Evolutionary conservation across 2,329 filamentous ascomycete genomes (phyloP).

Genomic region (Didymella pinodella): DNA sequence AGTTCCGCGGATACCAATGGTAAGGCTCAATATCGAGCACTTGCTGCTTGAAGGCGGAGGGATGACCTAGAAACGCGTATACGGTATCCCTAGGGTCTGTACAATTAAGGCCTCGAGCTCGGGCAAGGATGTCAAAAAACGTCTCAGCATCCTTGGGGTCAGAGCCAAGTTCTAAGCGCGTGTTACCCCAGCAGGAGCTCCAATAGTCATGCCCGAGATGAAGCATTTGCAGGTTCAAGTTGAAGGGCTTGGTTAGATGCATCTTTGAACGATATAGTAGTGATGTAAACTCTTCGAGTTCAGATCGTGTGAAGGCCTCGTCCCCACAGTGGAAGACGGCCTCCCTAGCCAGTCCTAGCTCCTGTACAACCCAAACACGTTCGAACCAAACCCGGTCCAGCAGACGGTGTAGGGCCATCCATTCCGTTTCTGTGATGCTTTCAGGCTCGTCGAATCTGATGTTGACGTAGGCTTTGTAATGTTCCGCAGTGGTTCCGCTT

Average conservation of each 20-base stretch:
- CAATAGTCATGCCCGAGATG: not conserved
- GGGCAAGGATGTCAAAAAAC: conserved; percentile 13
- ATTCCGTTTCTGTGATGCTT: not conserved
- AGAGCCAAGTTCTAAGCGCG: conserved; percentile 10
- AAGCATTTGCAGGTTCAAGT: not conserved
- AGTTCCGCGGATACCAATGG: conserved; percentile 9
- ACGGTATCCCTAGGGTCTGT: conserved; percentile 15
- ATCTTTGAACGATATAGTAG: not conserved
- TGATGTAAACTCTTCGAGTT: not conserved
- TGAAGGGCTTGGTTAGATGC: not conserved
- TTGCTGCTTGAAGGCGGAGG: conserved; percentile 19
- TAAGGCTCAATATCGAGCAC: conserved; percentile 13
- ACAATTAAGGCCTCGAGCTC: conserved; percentile 5
- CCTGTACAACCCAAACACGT: conserved; percentile 24
- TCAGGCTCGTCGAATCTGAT: not conserved
- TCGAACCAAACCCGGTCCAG: conserved; percentile 16
- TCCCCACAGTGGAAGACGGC: conserved; percentile 13
- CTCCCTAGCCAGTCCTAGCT: conserved; percentile 13
- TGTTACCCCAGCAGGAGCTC: not conserved
- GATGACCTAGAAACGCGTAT: conserved; percentile 22
- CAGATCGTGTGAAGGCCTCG: not conserved
- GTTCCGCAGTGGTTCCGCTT: not conserved
- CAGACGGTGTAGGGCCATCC: not conserved
- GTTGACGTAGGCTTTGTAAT: not conserved
- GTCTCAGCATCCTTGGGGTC: conserved; percentile 11